phyloP scores from a whole-genome alignment of 2,329 filamentous ascomycete species.

The Geosmithia morbida region DNA sequence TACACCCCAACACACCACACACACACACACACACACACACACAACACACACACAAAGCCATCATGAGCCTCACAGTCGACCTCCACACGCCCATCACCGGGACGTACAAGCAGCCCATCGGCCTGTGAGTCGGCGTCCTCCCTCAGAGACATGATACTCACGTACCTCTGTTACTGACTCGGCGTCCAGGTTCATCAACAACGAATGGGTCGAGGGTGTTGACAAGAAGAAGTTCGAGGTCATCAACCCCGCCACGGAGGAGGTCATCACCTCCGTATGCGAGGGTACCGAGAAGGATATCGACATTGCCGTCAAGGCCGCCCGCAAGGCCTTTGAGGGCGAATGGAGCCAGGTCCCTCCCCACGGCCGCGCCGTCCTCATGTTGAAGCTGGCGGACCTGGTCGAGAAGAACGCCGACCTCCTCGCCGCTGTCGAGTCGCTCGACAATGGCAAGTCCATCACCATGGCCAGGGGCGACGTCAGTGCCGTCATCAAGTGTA shows the following conservation, averaged over 20 bases:
- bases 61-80: conserved; percentile 37
- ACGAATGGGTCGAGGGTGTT: conserved; percentile 66
- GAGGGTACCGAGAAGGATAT: conserved; percentile 83
- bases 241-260: conserved; percentile 76
- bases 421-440: conserved; percentile 69
- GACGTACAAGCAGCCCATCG: conserved; percentile 42
- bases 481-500: conserved; percentile 46
- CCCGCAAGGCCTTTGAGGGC: conserved; percentile 73
- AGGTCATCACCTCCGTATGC: conserved; percentile 67
- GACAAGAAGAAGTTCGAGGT: conserved; percentile 88
- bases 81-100: conserved; percentile 56
- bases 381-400: conserved; percentile 68
- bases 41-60: conserved; percentile 6
- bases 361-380: conserved; percentile 50
- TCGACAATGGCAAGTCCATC: conserved; percentile 80
- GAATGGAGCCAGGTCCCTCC: conserved; percentile 56
- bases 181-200: conserved; percentile 66
- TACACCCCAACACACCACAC: not conserved
- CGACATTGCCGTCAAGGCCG: conserved; percentile 67
- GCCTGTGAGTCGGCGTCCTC: conserved; percentile 33
- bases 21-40: conserved; percentile 5
- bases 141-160: not conserved
- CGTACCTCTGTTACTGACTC: not conserved
- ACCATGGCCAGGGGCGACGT: conserved; percentile 65
- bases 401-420: conserved; percentile 64